Percentiles rank a stretch among this genome's conserved stretches.
These are phyloP conservation scores for Daldinia bambusicola DNA, from an alignment of 495 filamentous ascomycete species.

Conservation along the genomic window DNA sequence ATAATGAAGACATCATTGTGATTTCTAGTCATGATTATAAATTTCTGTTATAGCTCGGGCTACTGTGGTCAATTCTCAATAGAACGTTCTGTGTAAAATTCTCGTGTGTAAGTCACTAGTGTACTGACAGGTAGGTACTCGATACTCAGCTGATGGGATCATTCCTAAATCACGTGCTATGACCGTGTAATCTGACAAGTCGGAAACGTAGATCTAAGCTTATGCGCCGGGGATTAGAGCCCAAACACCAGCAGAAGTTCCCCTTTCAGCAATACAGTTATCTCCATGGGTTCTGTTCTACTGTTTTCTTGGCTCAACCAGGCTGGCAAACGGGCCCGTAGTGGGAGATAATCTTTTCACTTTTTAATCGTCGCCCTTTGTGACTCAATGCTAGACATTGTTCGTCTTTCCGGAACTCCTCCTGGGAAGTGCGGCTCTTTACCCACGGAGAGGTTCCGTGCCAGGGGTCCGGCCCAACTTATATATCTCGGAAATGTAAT, in stretches of 20 bases:
- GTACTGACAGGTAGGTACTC: no score
- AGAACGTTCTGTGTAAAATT: no score
- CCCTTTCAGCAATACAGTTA: not conserved
- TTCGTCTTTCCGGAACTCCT: slow-evolving; percentile 1
- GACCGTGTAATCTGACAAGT: no score
- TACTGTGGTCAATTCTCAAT: no score
- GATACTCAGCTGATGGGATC: no score
- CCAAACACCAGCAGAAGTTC: not conserved
- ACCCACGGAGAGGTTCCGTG: not conserved
- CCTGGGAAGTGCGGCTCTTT: slow-evolving; percentile 3
- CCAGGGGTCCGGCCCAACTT: not conserved
- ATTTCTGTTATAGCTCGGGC: no score
- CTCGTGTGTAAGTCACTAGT: no score
- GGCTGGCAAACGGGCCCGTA: not conserved
- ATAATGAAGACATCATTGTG: no score
- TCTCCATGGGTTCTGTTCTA: slow-evolving; percentile 1
- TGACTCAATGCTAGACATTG: not conserved
- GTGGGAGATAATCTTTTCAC: no score
- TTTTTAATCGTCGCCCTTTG: not conserved
- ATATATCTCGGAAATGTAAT: not conserved
- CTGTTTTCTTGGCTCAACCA: not conserved
- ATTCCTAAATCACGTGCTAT: no score
- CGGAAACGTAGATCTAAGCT: no score
- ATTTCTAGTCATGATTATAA: no score
- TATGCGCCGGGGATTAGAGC: slow-evolving; percentile 6